These are phyloP conservation scores for Linum trigynum DNA, from an alignment of 345 rosid species.

Conservation along the genomic window DNA sequence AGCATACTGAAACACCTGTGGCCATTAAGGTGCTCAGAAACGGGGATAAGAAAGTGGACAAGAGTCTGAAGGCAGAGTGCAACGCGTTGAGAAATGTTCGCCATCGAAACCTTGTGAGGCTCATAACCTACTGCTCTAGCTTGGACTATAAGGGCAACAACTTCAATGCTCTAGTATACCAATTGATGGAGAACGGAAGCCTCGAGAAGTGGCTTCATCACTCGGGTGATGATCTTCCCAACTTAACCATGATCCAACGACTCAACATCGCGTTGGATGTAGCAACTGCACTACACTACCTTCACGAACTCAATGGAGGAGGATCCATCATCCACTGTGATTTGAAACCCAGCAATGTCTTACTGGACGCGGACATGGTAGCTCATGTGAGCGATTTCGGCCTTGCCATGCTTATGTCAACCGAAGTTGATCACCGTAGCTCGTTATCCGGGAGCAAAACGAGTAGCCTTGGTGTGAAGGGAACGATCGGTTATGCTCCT, in stretches of 20 bases:
- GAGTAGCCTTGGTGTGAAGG: not conserved
- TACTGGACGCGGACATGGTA: constrained; percentile 19
- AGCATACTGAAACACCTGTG: not conserved
- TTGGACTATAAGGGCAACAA: constrained; percentile 1
- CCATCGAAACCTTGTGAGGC: constrained; percentile 3
- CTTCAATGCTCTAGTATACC: constrained; percentile 18
- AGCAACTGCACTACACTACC: constrained; percentile 21
- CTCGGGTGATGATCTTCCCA: not conserved
- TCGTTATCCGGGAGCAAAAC: not conserved
- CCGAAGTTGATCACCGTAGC: not conserved
- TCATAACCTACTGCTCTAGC: constrained; percentile 1
- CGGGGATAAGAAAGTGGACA: constrained; percentile 10
- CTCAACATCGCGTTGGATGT: constrained; percentile 19
- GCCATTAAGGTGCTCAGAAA: constrained; percentile 22
- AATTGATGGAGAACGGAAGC: constrained; percentile 15
- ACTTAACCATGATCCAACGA: not conserved
- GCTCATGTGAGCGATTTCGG: constrained; percentile 25
- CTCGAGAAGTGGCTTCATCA: constrained; percentile 17
- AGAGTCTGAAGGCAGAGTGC: constrained; percentile 20
- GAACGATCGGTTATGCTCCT: not conserved
- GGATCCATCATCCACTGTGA: constrained; percentile 18
- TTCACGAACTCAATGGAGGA: constrained; percentile 12
- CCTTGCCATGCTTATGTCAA: constrained; percentile 18
- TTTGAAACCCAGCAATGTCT: constrained; percentile 24
- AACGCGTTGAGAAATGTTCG: constrained; percentile 1